These are phyloP conservation scores for Flueggea neowawraea DNA, from an alignment of 441 rosid species.

Conservation along the genomic window DNA sequence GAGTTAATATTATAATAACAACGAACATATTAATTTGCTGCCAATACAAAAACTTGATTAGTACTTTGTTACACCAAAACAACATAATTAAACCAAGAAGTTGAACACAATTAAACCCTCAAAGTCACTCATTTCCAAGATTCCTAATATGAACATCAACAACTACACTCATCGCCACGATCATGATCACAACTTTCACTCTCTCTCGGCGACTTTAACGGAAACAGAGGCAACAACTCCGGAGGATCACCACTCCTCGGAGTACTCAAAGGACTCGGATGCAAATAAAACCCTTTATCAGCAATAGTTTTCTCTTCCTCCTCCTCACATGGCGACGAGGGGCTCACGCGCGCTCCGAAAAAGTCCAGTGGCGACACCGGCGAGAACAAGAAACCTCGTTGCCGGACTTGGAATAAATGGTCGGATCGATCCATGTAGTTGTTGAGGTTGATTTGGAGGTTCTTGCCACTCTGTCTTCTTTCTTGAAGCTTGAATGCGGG, in stretches of 20 bases:
- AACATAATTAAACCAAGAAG: too few relatives aligned
- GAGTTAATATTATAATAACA: too few relatives aligned
- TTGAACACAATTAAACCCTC: too few relatives aligned
- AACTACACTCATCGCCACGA: background rate
- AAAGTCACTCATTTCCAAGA: too few relatives aligned
- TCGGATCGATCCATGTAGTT: conserved; percentile 11
- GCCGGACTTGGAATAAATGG: conserved; percentile 17
- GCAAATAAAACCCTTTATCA: conserved; percentile 67
- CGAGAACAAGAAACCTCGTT: conserved; percentile 48
- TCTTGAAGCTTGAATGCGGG: conserved; percentile 77
- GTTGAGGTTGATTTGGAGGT: conserved; percentile 63
- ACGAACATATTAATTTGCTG: too few relatives aligned
- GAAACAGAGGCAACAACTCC: conserved; percentile 68
- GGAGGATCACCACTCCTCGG: conserved; percentile 50
- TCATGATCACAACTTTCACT: conserved; percentile 2
- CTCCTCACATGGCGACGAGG: conserved; percentile 22
- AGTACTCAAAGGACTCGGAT: conserved; percentile 42
- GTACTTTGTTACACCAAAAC: too few relatives aligned
- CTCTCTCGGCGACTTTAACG: conserved; percentile 52
- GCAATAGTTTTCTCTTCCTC: conserved; percentile 59
- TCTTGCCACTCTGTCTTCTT: conserved; percentile 55
- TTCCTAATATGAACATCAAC: too few relatives aligned
- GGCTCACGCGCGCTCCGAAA: conserved; percentile 39
- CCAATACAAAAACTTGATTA: too few relatives aligned
- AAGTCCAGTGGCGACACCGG: conserved; percentile 76